Base-by-base conservation (phyloP, 2,329 filamentous ascomycete genomes). In the Pyrenochaeta sp. region DNA sequence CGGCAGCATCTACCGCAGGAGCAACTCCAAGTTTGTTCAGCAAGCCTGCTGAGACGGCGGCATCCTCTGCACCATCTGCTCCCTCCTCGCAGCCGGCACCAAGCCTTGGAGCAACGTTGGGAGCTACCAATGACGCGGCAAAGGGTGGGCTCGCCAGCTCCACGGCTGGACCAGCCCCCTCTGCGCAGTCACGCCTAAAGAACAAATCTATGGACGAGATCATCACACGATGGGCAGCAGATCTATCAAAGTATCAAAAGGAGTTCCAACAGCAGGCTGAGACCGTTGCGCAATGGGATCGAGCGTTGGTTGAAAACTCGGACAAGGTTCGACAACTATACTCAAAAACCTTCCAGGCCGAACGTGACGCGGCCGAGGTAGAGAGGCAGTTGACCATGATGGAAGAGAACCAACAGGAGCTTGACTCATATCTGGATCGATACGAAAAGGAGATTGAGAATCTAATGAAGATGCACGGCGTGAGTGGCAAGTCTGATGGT, bases 121-220 rank as follows among this genome's bases (percentile, higher is more conserved):
- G 43, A 29, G 39, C 56, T 26, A 31, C 55, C 10, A 44, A 46
- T 14, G 61, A 64, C 46, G 59, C 63, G 29, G 32, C 50, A 6
- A 62, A 64, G 39, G 52, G 42, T 17, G 77, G 68, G 19, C 74
- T 93, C 35, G 85, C 84, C 13, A 84, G 86, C 19, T 95, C 91
- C 1, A 96, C 89, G 3, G 79, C 84, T 22, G 92, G 92, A 0
- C 90, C 92, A 1, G 78, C 86, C 3, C 93, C 94, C 11, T 87
- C 91, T 44, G 75, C 79, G 2, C 85, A 95, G 62, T 94, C 93
- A 3, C 87, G 94, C 19, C 79, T 99, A 24, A 96, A 96, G 78
- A 96, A 96, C 73, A 97, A 96, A 76, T 96, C 93, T 0, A 96
- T 99, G 89, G 94, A 99, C 65, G 94, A 99, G 69, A 96, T 99